Conservation (phyloP, 257 asterid species). For the Mitragyna speciosa region DNA sequence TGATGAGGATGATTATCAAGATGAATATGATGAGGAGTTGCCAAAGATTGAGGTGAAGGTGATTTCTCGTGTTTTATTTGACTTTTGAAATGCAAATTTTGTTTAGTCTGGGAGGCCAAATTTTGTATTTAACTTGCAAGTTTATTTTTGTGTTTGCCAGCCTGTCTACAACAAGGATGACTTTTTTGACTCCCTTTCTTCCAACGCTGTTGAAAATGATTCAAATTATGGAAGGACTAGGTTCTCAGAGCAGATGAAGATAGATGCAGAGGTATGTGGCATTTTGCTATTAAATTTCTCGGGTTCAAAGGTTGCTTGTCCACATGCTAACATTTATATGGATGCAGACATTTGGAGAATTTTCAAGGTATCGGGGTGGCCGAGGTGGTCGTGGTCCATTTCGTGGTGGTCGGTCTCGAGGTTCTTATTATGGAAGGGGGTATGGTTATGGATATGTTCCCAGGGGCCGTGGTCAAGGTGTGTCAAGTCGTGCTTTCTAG, state of each 20-base stretch:
- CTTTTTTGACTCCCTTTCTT: conserved; percentile 81
- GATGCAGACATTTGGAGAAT: conserved; percentile 92
- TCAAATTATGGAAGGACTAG: conserved; percentile 70
- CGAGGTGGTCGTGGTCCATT: conserved; percentile 79
- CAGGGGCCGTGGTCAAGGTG: conserved; percentile 72
- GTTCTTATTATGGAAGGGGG: conserved; percentile 56
- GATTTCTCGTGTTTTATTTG: conserved; percentile 11
- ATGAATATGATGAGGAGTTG: conserved; percentile 53
- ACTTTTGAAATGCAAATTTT: conserved; percentile 1
- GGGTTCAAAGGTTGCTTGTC: not conserved
- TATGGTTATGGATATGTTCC: conserved; percentile 44
- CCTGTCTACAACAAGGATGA: conserved; percentile 85
- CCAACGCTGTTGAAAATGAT: conserved; percentile 47
- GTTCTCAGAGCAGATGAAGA: conserved; percentile 91
- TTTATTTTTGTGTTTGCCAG: conserved; percentile 42
- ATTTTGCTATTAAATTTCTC: not conserved
- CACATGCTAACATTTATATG: conserved; percentile 24
- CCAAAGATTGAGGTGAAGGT: conserved; percentile 71
- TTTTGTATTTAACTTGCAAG: not conserved
- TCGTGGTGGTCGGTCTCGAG: conserved; percentile 78
- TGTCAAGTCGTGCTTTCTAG: conserved; percentile 40
- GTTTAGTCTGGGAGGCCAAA: not conserved
- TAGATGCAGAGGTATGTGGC: conserved; percentile 75
- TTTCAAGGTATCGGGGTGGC: conserved; percentile 79
- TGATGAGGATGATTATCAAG: conserved; percentile 52